Evolutionary conservation across 352 stramenopile species (phyloP).

Genomic region (Phytophthora colocasiae): DNA sequence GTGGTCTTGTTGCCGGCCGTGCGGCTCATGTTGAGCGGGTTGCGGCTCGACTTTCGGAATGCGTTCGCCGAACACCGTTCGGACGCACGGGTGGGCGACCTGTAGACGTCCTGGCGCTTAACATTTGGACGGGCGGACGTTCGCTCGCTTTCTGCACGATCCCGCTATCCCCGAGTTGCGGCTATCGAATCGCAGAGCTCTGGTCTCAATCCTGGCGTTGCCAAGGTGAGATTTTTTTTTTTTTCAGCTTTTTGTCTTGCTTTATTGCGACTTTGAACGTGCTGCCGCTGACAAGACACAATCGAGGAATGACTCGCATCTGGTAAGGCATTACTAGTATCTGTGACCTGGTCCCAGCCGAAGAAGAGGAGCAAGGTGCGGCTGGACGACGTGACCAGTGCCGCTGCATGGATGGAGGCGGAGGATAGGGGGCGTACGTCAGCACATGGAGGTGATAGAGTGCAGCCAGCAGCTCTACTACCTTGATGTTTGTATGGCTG

Average conservation of each 20-base stretch:
- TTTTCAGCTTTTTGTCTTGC: not conserved
- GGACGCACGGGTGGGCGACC: constrained; percentile 17
- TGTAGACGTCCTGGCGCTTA: constrained; percentile 31
- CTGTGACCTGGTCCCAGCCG: constrained; percentile 4
- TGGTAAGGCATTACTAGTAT: constrained; percentile 4
- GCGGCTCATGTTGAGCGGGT: constrained; percentile 58
- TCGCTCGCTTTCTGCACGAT: constrained; percentile 30
- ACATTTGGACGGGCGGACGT: constrained; percentile 41
- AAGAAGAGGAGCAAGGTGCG: constrained; percentile 9
- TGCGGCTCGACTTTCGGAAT: constrained; percentile 54
- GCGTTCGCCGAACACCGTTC: too few species aligned
- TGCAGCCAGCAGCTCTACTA: constrained; percentile 11
- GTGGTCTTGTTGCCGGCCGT: constrained; percentile 56
- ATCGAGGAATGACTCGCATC: constrained; percentile 28
- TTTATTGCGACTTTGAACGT: not conserved
- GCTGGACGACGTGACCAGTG: constrained; percentile 27
- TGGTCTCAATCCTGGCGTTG: constrained; percentile 18
- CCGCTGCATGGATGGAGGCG: constrained; percentile 29
- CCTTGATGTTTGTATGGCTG: constrained; percentile 16
- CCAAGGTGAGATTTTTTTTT: constrained; percentile 1
- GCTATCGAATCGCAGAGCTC: constrained; percentile 31
- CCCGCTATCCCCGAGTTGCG: constrained; percentile 11
- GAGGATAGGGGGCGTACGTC: constrained; percentile 21
- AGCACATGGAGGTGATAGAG: constrained; percentile 41
- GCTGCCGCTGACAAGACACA: constrained; percentile 1